Conservation (phyloP, 768 basidiomycete species). For the Kwoniella dendrophila region DNA sequence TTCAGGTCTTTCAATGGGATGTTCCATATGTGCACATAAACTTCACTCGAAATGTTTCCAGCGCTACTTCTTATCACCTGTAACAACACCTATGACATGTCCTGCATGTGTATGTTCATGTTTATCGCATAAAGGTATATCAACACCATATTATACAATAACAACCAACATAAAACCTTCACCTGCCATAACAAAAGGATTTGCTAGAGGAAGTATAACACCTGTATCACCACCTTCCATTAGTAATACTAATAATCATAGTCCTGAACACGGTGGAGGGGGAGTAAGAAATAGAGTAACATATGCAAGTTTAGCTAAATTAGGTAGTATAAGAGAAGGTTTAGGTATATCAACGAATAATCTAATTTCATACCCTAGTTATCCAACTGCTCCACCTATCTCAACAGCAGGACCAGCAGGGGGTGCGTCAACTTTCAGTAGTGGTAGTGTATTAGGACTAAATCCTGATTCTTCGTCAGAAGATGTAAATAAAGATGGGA, state of each 20-base stretch:
- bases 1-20: constrained; percentile 41
- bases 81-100: constrained; percentile 22
- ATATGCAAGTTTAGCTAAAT: constrained; percentile 25
- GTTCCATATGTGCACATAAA: constrained; percentile 37
- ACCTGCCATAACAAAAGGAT: constrained; percentile 10
- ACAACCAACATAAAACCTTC: constrained; percentile 3
- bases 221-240: constrained; percentile 6
- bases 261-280: neutral
- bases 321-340: constrained; percentile 24
- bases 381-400: too few species aligned
- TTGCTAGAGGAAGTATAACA: constrained; percentile 14
- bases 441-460: constrained; percentile 8
- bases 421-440: neutral
- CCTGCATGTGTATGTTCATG: constrained; percentile 38
- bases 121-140: constrained; percentile 25
- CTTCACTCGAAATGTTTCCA: constrained; percentile 38
- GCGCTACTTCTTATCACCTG: constrained; percentile 17
- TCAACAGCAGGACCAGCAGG: too few species aligned
- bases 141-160: constrained; percentile 18
- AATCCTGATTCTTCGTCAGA: constrained; percentile 21
- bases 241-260: neutral
- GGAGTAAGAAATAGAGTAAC: constrained; percentile 15
- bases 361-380: too few species aligned
- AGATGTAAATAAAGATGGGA: neutral
- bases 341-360: neutral